phyloP scores from a whole-genome alignment of 306 rosid genomes.

The Gastrolobium bilobum region DNA sequence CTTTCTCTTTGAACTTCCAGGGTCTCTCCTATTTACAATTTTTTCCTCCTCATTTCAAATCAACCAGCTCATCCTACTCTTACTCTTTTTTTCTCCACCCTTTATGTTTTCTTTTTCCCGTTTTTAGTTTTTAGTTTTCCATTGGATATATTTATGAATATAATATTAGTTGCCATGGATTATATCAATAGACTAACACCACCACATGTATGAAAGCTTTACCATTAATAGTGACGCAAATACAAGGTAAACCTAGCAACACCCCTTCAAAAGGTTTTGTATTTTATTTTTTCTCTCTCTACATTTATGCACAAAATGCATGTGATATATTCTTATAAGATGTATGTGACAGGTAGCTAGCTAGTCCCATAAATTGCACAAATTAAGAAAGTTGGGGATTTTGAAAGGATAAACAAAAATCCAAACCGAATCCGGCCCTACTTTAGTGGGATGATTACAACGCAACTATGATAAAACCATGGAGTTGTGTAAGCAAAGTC shows the following conservation, averaged over 20 bases:
- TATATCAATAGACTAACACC: neutral
- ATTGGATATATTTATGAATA: neutral
- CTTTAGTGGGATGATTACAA: slow-evolving; percentile 30
- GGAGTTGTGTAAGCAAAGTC: slow-evolving; percentile 49
- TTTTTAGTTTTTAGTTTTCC: neutral
- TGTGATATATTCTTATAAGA: slow-evolving; percentile 22
- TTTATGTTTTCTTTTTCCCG: neutral
- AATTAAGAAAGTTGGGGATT: slow-evolving; percentile 38
- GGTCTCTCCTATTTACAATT: slow-evolving; percentile 45
- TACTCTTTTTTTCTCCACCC: neutral
- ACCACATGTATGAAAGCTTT: neutral
- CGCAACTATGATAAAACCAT: slow-evolving; percentile 27
- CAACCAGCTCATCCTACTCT: slow-evolving; percentile 66
- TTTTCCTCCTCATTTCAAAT: slow-evolving; percentile 57
- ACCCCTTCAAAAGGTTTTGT: neutral
- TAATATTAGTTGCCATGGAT: too few species aligned
- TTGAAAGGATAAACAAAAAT: slow-evolving; percentile 43
- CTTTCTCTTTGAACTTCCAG: slow-evolving; percentile 46
- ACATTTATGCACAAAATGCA: neutral
- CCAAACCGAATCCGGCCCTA: slow-evolving; percentile 48
- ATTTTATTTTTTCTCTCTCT: neutral
- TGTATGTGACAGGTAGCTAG: slow-evolving; percentile 23
- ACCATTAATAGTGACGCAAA: slow-evolving; percentile 20
- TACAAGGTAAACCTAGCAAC: slow-evolving; percentile 27
- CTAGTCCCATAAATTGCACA: slow-evolving; percentile 25